Conservation (phyloP, 2,329 filamentous ascomycete species). For the Phoma sp. region DNA sequence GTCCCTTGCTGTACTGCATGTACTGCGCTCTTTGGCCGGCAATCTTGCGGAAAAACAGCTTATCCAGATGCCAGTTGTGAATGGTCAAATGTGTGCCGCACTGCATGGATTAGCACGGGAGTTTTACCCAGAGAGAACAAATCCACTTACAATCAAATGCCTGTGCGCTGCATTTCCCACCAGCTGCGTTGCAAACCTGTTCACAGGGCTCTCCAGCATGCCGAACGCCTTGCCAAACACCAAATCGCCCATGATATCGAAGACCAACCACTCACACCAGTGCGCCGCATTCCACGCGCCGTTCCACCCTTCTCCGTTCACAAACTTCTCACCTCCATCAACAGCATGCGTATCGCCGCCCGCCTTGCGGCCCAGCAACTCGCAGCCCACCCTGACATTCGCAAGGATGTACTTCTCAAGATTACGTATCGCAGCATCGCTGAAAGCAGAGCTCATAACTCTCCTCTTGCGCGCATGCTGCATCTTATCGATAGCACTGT, state of each 20-base stretch:
- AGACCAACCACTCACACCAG: constrained; percentile 54
- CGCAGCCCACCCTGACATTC: constrained; percentile 50
- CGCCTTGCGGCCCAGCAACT: constrained; percentile 36
- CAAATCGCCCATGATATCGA: constrained; percentile 60
- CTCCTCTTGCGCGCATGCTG: constrained; percentile 55
- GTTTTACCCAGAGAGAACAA: neutral
- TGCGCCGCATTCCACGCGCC: constrained; percentile 52
- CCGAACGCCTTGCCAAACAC: constrained; percentile 54
- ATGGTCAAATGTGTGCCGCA: constrained; percentile 53
- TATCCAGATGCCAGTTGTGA: constrained; percentile 52
- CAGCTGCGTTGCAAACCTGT: constrained; percentile 51
- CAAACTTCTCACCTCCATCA: constrained; percentile 27
- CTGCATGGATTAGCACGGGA: constrained; percentile 25
- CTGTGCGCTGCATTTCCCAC: constrained; percentile 53
- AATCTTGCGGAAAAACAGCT: constrained; percentile 53
- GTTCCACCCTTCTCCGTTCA: constrained; percentile 45
- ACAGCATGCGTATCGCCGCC: constrained; percentile 7
- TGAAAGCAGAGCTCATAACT: constrained; percentile 56
- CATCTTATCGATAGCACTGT: constrained; percentile 53
- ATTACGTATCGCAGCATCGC: constrained; percentile 52
- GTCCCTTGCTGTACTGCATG: constrained; percentile 52
- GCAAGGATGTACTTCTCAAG: constrained; percentile 55
- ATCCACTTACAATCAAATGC: constrained; percentile 50
- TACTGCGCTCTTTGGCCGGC: constrained; percentile 49
- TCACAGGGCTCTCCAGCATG: constrained; percentile 49